Evolutionary conservation across 1,284 basidiomycete genomes (phyloP), one percentile per base, ranked within the genome.

Genomic region (Porogramme epimiltina): DNA sequence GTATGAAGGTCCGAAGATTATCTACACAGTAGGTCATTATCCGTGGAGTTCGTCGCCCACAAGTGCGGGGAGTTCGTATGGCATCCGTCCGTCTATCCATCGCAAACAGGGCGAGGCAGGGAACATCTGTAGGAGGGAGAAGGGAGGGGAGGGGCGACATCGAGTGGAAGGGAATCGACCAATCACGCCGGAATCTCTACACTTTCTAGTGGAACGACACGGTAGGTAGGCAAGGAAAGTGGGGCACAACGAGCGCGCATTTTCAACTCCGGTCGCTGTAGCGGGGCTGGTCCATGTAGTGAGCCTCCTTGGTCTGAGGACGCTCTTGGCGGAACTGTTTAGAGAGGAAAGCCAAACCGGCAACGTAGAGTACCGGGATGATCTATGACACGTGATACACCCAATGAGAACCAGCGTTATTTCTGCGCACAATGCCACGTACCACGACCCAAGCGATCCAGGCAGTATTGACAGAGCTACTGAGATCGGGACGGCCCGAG

Each of bases 391-490:
- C 18, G 10, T 34, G 18, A n/a, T n/a, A n/a, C n/a, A n/a, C n/a
- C n/a, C n/a, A n/a, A n/a, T n/a, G n/a, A 24, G 15, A 20, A 0
- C 4, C 5, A 26, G 20, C 16, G 11, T 42, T 42, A 8, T 5
- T 16, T 15, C 44, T 19, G 16, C 18, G 44, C 33, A 13, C 16
- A 38, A 6, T 16, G 15, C 11, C n/a, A 73, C 79, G 65, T 61
- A 84, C 81, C 57, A 73, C 71, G 47, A 77, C 69, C 81, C 81
- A 85, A 16, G 78, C 58, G 54, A 73, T 76, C 71, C 76, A 84
- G 3, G 79, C 56, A 36, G 74, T 71, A 47, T 76, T 70, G 33
- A 75, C 70, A 11, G 66, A 70, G 2, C 66, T 66, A 18, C 76
- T 66, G 48, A 64, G 55, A 2, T 54, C 47, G 9, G 51, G 72